These are phyloP conservation scores for Lodderomyces beijingensis DNA, from an alignment of 1,139 yeast genomes.

Conservation along the genomic window DNA sequence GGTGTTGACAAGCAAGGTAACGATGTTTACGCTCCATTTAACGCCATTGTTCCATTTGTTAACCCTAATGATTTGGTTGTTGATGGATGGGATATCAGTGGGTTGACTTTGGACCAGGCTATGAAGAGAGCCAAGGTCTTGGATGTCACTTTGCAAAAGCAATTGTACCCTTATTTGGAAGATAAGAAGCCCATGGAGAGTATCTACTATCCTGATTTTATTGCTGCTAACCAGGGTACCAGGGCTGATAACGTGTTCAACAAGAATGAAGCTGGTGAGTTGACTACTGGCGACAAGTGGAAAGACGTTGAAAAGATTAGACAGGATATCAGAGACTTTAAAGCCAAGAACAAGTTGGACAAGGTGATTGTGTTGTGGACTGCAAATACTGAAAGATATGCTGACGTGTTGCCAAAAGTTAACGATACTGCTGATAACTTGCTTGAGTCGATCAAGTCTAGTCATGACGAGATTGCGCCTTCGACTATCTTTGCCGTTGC, in stretches of 20 bases:
- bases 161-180: constrained; percentile 64
- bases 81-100: constrained; percentile 93
- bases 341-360: constrained; percentile 67
- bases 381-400: constrained; percentile 93
- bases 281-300: constrained; percentile 70
- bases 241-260: constrained; percentile 87
- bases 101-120: constrained; percentile 66
- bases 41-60: constrained; percentile 81
- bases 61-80: constrained; percentile 87
- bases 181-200: constrained; percentile 73
- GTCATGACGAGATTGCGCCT: constrained; percentile 84
- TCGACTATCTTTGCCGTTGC: constrained; percentile 93
- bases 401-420: constrained; percentile 72
- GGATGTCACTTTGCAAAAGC: constrained; percentile 78
- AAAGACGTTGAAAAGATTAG: constrained; percentile 84
- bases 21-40: constrained; percentile 92
- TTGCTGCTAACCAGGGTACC: constrained; percentile 89
- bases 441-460: constrained; percentile 65
- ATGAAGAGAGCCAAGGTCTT: constrained; percentile 84
- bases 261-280: constrained; percentile 38
- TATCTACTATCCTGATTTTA: constrained; percentile 91
- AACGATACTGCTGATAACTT: constrained; percentile 86
- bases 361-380: constrained; percentile 93
- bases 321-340: constrained; percentile 77
- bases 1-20: constrained; percentile 81